These are phyloP conservation scores for Chrysopogon serrulatus DNA, from an alignment of 176 grass and related monocot genomes.

Conservation along the genomic window DNA sequence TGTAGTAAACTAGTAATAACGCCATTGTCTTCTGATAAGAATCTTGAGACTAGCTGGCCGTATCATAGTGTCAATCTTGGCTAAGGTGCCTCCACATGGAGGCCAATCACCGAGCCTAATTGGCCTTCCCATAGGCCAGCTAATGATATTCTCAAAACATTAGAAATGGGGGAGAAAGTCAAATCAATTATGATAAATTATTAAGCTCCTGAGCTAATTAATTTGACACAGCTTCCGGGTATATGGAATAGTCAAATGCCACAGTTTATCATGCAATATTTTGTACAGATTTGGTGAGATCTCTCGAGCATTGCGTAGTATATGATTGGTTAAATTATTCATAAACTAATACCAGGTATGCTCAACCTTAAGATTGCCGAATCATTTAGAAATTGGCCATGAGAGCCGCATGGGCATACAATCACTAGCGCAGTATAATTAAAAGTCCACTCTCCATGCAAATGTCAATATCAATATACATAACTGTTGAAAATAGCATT, in stretches of 20 bases:
- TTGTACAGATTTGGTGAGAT: conserved; percentile 6
- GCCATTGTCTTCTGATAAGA: neutral
- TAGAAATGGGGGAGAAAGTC: neutral
- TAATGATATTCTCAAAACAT: neutral
- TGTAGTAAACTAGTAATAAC: neutral
- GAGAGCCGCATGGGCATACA: neutral
- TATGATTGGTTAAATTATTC: neutral
- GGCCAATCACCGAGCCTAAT: neutral
- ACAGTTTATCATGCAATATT: neutral
- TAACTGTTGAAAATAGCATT: neutral
- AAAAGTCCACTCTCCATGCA: neutral
- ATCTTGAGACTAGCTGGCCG: neutral
- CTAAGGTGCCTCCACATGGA: conserved; percentile 17
- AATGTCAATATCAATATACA: neutral
- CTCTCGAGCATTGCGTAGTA: neutral
- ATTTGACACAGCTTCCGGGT: neutral
- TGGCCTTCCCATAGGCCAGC: neutral
- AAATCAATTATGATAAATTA: neutral
- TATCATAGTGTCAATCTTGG: neutral
- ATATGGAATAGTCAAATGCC: neutral
- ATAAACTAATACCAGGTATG: neutral
- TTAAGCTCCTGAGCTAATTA: neutral
- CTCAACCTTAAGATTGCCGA: neutral
- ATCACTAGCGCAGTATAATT: neutral
- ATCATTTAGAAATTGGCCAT: neutral